phyloP scores from a whole-genome alignment of 2,329 filamentous ascomycete species.

The Daldinia sp. region DNA sequence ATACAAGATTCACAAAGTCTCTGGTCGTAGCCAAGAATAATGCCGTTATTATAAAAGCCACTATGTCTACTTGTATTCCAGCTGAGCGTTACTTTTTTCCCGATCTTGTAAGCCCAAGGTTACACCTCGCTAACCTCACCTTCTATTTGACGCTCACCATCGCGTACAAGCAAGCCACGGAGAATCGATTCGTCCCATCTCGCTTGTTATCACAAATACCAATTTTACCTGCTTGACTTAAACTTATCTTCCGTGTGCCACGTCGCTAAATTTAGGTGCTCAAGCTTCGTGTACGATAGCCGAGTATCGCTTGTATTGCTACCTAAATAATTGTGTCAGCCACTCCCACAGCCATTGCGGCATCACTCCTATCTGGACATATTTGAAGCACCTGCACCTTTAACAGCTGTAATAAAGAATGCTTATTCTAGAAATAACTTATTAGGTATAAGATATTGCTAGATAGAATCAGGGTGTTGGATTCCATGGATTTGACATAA shows the following conservation, averaged over 20 bases:
- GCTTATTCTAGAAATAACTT: not conserved
- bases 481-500: not conserved
- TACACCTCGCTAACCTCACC: conserved; percentile 6
- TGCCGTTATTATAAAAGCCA: not conserved
- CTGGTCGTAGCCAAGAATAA: not conserved
- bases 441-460: not conserved
- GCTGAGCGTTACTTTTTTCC: not conserved
- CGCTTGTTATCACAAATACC: not conserved
- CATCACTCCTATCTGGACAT: not conserved
- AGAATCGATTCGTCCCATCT: not conserved
- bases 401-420: not conserved
- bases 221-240: not conserved
- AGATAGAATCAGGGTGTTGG: not conserved
- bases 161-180: conserved; percentile 1
- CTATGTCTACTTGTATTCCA: not conserved
- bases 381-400: no score
- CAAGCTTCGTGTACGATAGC: not conserved
- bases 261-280: not conserved
- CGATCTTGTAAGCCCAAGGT: not conserved
- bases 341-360: not conserved
- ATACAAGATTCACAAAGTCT: not conserved
- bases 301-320: not conserved
- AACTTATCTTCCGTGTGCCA: not conserved
- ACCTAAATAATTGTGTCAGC: not conserved
- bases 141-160: not conserved